Conservation (phyloP, 2,329 filamentous ascomycete species). For the Neobulgaria alba region DNA sequence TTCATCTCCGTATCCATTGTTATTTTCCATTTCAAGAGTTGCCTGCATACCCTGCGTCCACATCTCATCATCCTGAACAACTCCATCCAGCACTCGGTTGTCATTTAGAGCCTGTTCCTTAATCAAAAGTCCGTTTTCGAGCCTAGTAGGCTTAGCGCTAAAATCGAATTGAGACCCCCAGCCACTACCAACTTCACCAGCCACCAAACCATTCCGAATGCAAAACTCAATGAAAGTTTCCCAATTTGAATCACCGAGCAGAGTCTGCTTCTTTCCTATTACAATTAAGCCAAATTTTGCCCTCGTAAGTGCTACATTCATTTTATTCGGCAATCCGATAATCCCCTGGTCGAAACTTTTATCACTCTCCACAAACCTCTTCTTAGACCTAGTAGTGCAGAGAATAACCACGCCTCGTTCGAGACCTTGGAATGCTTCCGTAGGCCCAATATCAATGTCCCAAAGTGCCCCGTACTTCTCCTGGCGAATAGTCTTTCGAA, state of each 20-base stretch:
- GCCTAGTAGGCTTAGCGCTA: background rate
- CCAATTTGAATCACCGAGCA: conserved; percentile 12
- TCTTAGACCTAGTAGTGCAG: conserved; percentile 14
- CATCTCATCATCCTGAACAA: conserved; percentile 10
- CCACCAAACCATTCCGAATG: conserved; percentile 10
- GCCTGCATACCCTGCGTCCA: conserved; percentile 5
- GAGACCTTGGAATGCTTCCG: conserved; percentile 14
- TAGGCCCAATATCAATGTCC: conserved; percentile 16
- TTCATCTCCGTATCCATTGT: background rate
- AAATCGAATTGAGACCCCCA: background rate
- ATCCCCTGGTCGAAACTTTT: conserved; percentile 11
- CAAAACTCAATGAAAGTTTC: conserved; percentile 12
- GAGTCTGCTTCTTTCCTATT: conserved; percentile 10
- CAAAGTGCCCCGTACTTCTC: conserved; percentile 5
- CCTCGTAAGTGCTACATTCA: conserved; percentile 16
- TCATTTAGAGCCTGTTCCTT: background rate
- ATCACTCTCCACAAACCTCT: conserved; percentile 10
- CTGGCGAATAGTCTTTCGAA: conserved; percentile 6
- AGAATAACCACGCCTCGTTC: conserved; percentile 15
- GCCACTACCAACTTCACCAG: background rate
- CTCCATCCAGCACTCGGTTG: background rate
- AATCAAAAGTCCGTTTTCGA: conserved; percentile 7
- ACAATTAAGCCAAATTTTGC: conserved; percentile 17
- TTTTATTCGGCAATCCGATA: conserved; percentile 12
- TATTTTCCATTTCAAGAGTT: background rate